Percentiles rank a stretch among this genome's conserved stretches.
Conservation (phyloP, 2,329 filamentous ascomycete species). For the Colletotrichum filicis region DNA sequence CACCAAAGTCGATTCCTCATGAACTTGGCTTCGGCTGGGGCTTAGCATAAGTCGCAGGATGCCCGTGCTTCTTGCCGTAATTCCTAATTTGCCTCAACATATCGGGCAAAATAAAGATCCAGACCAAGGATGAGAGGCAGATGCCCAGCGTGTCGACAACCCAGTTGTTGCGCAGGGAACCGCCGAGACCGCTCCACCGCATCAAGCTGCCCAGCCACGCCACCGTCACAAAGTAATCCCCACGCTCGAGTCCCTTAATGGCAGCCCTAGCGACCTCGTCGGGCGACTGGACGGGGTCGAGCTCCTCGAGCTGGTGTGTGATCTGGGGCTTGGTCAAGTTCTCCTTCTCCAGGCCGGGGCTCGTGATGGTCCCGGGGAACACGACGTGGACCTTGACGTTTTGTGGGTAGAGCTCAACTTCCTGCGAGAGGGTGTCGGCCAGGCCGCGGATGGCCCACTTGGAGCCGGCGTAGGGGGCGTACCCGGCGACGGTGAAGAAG, state of each 20-base stretch:
- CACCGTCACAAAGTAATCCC: slow-evolving; percentile 83
- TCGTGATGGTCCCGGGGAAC: slow-evolving; percentile 85
- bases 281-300: slow-evolving; percentile 83
- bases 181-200: slow-evolving; percentile 69
- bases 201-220: slow-evolving; percentile 78
- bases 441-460: slow-evolving; percentile 89
- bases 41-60: slow-evolving; percentile 61
- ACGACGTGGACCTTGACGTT: slow-evolving; percentile 85
- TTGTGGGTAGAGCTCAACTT: slow-evolving; percentile 87
- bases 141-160: slow-evolving; percentile 66
- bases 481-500: slow-evolving; percentile 83
- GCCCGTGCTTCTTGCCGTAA: slow-evolving; percentile 68
- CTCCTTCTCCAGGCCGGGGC: slow-evolving; percentile 80
- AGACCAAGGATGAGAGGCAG: slow-evolving; percentile 63
- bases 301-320: slow-evolving; percentile 81
- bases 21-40: slow-evolving; percentile 31
- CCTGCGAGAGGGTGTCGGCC: slow-evolving; percentile 84
- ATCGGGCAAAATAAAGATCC: slow-evolving; percentile 67
- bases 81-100: slow-evolving; percentile 68
- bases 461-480: slow-evolving; percentile 82
- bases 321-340: slow-evolving; percentile 83
- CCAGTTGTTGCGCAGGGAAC: slow-evolving; percentile 68
- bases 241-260: slow-evolving; percentile 80
- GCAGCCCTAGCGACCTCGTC: slow-evolving; percentile 79
- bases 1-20: background rate